These are phyloP conservation scores for Hydnomerulius pinastri DNA, from an alignment of 768 basidiomycete species.

Conservation along the genomic window DNA sequence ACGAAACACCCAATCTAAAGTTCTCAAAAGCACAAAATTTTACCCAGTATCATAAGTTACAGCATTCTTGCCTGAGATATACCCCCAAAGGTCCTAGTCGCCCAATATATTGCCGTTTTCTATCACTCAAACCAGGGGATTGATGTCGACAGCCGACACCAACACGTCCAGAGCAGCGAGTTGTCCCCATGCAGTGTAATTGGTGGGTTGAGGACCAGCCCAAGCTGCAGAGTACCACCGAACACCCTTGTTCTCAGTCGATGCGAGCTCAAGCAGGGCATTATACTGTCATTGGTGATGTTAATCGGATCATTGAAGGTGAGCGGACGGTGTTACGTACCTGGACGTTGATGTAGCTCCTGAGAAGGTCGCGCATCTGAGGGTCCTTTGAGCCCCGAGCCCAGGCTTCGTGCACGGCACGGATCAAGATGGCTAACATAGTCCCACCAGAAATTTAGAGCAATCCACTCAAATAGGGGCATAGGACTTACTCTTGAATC, in stretches of 20 bases:
- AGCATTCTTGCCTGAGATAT: too few relatives aligned
- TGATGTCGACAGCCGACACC: too few relatives aligned
- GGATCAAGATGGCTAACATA: slow-evolving; percentile 44
- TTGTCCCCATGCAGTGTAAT: slow-evolving; percentile 10
- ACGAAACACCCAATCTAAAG: too few relatives aligned
- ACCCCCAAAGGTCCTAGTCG: too few relatives aligned
- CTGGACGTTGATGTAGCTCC: slow-evolving; percentile 55
- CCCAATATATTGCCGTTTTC: too few relatives aligned
- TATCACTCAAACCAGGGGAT: too few relatives aligned
- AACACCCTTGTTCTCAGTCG: neutral
- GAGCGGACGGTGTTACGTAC: too few relatives aligned
- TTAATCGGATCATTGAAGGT: neutral
- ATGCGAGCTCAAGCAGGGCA: slow-evolving; percentile 12
- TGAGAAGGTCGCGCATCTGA: slow-evolving; percentile 42
- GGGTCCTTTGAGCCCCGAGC: slow-evolving; percentile 38
- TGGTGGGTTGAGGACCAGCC: slow-evolving; percentile 7
- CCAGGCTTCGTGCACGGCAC: slow-evolving; percentile 49
- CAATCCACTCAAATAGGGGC: neutral
- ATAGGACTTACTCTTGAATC: slow-evolving; percentile 50
- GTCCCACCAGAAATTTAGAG: neutral
- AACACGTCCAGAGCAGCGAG: slow-evolving; percentile 15
- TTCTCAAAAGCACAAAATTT: too few relatives aligned
- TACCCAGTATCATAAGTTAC: too few relatives aligned
- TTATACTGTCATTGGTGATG: slow-evolving; percentile 6
- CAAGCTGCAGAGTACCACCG: slow-evolving; percentile 13